Conservation (phyloP, 208 protist genomes). For the Angomonas desouzai region DNA sequence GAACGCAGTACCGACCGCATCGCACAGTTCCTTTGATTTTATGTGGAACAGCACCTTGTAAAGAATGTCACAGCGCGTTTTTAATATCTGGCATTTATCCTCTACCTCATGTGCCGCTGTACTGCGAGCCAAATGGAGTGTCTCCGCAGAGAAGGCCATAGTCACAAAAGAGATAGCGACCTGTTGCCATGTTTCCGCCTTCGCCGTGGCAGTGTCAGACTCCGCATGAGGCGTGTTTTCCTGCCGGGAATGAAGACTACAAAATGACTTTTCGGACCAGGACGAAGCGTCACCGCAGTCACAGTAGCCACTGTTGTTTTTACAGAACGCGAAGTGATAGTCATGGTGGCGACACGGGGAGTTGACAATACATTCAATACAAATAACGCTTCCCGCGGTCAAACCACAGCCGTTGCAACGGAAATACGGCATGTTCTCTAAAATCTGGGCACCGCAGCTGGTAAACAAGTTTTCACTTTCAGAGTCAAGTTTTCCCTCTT, state of each 20-base stretch:
- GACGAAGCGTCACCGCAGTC: constrained; percentile 1
- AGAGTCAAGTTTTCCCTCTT: neutral
- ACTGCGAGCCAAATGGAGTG: neutral
- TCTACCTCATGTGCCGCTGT: neutral
- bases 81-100: neutral
- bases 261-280: neutral
- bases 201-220: neutral
- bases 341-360: constrained; percentile 1
- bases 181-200: neutral
- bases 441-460: neutral
- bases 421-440: neutral
- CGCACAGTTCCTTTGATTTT: neutral
- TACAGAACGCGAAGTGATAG: neutral
- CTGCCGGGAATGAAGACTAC: neutral
- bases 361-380: neutral
- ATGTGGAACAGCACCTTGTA: neutral
- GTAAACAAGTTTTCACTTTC: neutral
- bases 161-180: neutral
- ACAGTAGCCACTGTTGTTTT: neutral
- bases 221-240: neutral
- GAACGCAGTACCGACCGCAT: neutral
- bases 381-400: neutral
- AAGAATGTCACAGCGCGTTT: neutral
- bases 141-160: neutral
- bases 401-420: neutral